phyloP scores from a whole-genome alignment of 805 yeast genomes.

The Kregervanrija delftensis region DNA sequence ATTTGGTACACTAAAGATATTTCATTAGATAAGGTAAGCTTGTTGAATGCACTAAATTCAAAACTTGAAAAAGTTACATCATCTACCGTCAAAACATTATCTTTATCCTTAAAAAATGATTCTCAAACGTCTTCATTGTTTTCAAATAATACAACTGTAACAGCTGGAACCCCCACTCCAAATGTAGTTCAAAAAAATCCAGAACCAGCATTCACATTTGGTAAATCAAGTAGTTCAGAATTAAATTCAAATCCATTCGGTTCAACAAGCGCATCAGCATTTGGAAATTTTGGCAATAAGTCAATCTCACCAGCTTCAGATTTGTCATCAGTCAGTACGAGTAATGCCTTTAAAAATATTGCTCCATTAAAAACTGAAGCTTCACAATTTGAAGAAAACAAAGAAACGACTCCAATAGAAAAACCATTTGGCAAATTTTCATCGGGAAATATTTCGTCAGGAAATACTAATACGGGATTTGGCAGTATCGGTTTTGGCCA shows the following conservation, averaged over 20 bases:
- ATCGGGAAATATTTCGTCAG: slow-evolving; percentile 1
- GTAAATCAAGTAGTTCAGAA: too few relatives aligned
- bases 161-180: too few relatives aligned
- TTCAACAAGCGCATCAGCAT: neutral
- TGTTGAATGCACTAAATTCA: slow-evolving; percentile 4
- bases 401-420: slow-evolving; percentile 1
- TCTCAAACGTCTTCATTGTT: too few relatives aligned
- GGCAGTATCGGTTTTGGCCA: slow-evolving; percentile 10
- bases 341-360: neutral
- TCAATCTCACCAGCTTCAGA: neutral
- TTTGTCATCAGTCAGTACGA: neutral
- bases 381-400: slow-evolving; percentile 4
- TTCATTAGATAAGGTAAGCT: slow-evolving; percentile 15
- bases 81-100: too few relatives aligned
- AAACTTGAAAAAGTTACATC: too few relatives aligned
- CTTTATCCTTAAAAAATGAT: too few relatives aligned
- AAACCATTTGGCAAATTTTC: slow-evolving; percentile 5
- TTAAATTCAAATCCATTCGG: neutral
- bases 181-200: too few relatives aligned
- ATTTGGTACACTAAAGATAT: slow-evolving; percentile 51
- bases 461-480: slow-evolving; percentile 1
- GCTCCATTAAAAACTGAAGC: neutral
- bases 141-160: too few relatives aligned
- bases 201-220: too few relatives aligned
- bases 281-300: neutral